Base-by-base conservation (phyloP, 257 asterid genomes). In the Fraxinus pennsylvanica region DNA sequence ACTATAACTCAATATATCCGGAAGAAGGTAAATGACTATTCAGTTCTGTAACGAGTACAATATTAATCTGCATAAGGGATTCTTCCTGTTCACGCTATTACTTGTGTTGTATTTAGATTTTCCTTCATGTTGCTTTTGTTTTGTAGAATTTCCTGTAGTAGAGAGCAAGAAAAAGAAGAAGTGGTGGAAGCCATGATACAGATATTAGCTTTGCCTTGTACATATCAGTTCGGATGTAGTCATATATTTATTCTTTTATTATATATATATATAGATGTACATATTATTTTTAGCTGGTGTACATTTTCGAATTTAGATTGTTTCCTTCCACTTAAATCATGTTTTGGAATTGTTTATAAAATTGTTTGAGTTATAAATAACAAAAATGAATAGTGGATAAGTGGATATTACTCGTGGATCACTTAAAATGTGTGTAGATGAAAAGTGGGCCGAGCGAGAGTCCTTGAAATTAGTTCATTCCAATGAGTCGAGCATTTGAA, bases 1-100 rank as follows among this genome's bases (percentile, higher is more conserved):
- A 94, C 77, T 94, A 94, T 65, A 94, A 94, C 81, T 90, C 98
- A 38, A 90, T 94, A 67, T 90, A 92, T 81, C 97, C 97, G 13
- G 74, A 82, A 17, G 98, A 88, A 88, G 98, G 98, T 91, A 85
- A 85, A 39, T 29, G 17, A 59, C 35, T 68, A 43, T 50, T 29
- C 9, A 47, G 27, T 33, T 71, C 47, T 69, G 3, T 21, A 14
- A 30, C n/a, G 33, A n/a, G 7, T 12, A 52, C 8, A 38, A 47
- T 47, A 47, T 15, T 14, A 45, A 47, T 47, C 21, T 47, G 59
- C 59, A 14, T n/a, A 15, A 47, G 59, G 21, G 21, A 14, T 47
- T 47, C 57, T 47, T 47, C 21, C 8, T 1, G 8, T 47, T 59
- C 35, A 32, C 68, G 41, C 12, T 32, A 43, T 36, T 19, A 19